Evolutionary conservation across 495 filamentous ascomycete genomes (phyloP), one percentile per base, ranked within the genome.

Genomic region (Echria macrotheca): DNA sequence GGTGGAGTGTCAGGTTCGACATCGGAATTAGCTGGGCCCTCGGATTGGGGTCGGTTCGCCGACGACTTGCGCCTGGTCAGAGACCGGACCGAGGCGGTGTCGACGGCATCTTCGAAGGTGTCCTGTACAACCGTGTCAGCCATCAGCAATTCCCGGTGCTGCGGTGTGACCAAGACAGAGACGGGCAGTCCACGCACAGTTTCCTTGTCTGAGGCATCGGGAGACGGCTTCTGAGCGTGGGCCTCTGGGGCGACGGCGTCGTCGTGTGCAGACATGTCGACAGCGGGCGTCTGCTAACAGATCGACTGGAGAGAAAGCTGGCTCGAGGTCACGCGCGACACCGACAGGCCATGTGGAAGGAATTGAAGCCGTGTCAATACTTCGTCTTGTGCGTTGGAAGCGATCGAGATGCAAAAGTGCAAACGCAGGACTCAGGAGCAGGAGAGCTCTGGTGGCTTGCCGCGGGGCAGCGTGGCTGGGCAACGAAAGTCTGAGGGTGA

Each of bases 101-200:
- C 86, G 55, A 79, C 70, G 49, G 84, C 84, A 69, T 91, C 85
- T 61, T 89, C 84, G 48, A 89, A 90, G 17, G 81, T 80, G 50
- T 90, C 86, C 85, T 89, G 65, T 38, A 41, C 31, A 55, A 29
- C 41, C 26, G 37, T 18, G 18, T 18, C 14, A 10, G 35, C 12
- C 24, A 15, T 41, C 18, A 44, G 46, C 19, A 17, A 42, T 26
- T 29, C 5, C 12, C 14, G 38, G 1, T 19, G 23, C 26, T 19
- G 35, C 43, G 26, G 39, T 52, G 49, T 12, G 38, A 42, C 36
- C 7, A 18, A 22, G 49, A 9, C 17, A 6, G 31, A 26, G 24
- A 14, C 42, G 19, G 36, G 23, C 3, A 18, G 41, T 40, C n/a
- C 15, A 51, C 53, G 19, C 38, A 55, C 53, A 24, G 19, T 55